These are phyloP conservation scores for Cyberlindnera mycetangii DNA, from an alignment of 805 yeast species.

Conservation along the genomic window DNA sequence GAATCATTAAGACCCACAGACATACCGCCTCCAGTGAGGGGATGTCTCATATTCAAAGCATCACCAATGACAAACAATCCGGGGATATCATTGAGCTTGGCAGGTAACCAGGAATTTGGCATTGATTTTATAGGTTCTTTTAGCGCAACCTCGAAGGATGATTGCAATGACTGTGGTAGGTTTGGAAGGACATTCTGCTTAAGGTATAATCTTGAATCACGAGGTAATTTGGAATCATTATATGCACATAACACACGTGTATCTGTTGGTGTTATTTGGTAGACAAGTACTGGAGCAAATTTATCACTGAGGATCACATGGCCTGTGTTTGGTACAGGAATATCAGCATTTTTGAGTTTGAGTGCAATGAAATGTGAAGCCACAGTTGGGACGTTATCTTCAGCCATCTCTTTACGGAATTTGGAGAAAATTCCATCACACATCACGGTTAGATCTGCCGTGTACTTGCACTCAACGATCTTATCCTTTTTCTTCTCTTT, in stretches of 20 bases:
- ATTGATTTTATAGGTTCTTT: conserved; percentile 65
- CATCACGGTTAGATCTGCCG: conserved; percentile 65
- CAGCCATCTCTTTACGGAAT: conserved; percentile 71
- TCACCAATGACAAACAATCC: conserved; percentile 89
- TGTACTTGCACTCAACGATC: conserved; percentile 35
- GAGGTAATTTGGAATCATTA: conserved; percentile 71
- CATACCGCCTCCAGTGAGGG: conserved; percentile 99
- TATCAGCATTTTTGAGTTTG: conserved; percentile 65
- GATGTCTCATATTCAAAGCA: conserved; percentile 96
- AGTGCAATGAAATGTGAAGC: conserved; percentile 88
- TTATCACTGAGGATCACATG: conserved; percentile 79
- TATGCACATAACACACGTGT: conserved; percentile 90
- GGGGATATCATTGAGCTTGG: conserved; percentile 61
- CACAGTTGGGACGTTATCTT: conserved; percentile 60
- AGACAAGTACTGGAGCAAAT: conserved; percentile 84
- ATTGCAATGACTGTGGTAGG: conserved; percentile 61
- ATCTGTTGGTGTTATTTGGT: conserved; percentile 79
- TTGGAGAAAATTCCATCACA: conserved; percentile 96
- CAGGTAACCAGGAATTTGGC: conserved; percentile 93
- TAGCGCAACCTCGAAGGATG: conserved; percentile 69
- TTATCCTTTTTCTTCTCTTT: conserved; percentile 39
- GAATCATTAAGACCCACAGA: conserved; percentile 93
- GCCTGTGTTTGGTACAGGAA: conserved; percentile 77
- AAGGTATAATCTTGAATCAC: conserved; percentile 62
- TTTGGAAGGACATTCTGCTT: conserved; percentile 56